A percentile compares a stretch with the other conserved stretches of the same genome.
These are phyloP conservation scores for Chimonanthus salicifolius DNA, from an alignment of 164 flowering plant species.

Conservation along the genomic window DNA sequence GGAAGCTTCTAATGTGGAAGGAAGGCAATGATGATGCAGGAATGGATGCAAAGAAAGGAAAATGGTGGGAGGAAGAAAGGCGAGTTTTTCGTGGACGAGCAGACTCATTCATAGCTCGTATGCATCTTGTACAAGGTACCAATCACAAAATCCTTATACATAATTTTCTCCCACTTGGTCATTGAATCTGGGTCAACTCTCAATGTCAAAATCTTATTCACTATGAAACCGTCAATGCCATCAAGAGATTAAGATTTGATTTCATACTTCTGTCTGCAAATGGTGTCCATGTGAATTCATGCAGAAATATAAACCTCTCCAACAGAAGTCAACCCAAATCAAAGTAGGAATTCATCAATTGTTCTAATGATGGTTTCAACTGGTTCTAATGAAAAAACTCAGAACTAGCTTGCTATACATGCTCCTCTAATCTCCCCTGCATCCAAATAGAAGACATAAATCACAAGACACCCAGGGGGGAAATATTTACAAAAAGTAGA, in stretches of 20 bases:
- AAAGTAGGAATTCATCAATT: background rate
- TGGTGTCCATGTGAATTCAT: background rate
- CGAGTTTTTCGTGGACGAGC: slow-evolving; percentile 71
- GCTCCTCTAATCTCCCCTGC: background rate
- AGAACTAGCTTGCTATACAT: background rate
- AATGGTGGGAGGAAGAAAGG: slow-evolving; percentile 91
- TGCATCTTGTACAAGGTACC: slow-evolving; percentile 98
- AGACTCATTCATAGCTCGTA: slow-evolving; percentile 85
- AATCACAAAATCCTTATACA: background rate
- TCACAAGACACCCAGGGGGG: too few relatives aligned
- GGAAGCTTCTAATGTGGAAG: slow-evolving; percentile 76
- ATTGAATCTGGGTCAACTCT: background rate
- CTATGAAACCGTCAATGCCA: background rate
- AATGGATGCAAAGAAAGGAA: slow-evolving; percentile 58
- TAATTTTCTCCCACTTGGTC: background rate
- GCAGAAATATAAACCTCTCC: background rate
- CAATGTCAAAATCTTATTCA: background rate
- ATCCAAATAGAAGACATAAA: too few relatives aligned
- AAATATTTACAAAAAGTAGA: too few relatives aligned
- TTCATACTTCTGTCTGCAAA: background rate
- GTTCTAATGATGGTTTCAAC: background rate
- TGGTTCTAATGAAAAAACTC: background rate
- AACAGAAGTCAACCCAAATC: background rate
- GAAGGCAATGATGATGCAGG: slow-evolving; percentile 63
- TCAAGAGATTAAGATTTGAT: background rate